These are phyloP conservation scores for Fagopyrum homotropicum DNA, from an alignment of 148 eudicot species.

Conservation along the genomic window DNA sequence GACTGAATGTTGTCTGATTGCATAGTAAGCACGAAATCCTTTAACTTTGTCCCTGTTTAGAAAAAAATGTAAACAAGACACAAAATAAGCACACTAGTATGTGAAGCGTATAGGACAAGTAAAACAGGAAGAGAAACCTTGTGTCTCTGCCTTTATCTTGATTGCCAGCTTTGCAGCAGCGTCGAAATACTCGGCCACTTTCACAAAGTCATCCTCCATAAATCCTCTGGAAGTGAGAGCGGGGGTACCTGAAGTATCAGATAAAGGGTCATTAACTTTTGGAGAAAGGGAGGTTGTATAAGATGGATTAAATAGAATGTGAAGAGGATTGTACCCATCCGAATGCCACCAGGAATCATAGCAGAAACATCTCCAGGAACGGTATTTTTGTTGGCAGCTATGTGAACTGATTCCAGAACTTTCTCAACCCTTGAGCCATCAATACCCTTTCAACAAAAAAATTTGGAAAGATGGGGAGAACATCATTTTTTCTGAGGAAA, in stretches of 20 bases:
- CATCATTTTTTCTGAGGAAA: not conserved
- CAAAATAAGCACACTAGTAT: no score
- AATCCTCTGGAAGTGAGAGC: slow-evolving; percentile 79
- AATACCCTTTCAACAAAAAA: slow-evolving; percentile 9
- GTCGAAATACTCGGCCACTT: slow-evolving; percentile 8
- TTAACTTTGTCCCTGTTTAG: slow-evolving; percentile 75
- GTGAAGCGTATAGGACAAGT: not conserved
- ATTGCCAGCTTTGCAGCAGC: slow-evolving; percentile 6
- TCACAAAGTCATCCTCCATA: slow-evolving; percentile 29
- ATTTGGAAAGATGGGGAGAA: not conserved
- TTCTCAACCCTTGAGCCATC: slow-evolving; percentile 69
- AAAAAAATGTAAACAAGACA: not conserved
- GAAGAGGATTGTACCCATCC: slow-evolving; percentile 34
- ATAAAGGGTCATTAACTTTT: not conserved
- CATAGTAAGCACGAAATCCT: slow-evolving; percentile 79
- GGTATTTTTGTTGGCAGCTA: slow-evolving; percentile 68
- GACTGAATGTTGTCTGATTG: slow-evolving; percentile 51
- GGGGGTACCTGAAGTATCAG: slow-evolving; percentile 42
- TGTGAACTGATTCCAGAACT: slow-evolving; percentile 52
- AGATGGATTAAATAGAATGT: not conserved
- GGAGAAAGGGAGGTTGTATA: not conserved
- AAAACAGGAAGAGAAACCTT: not conserved
- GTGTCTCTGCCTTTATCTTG: slow-evolving; percentile 14
- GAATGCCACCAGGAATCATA: slow-evolving; percentile 61
- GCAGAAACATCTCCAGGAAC: slow-evolving; percentile 70